Evolutionary conservation across 2,329 filamentous ascomycete genomes (phyloP), one percentile per base, ranked within the genome.

Genomic region (Alternaria arborescens): DNA sequence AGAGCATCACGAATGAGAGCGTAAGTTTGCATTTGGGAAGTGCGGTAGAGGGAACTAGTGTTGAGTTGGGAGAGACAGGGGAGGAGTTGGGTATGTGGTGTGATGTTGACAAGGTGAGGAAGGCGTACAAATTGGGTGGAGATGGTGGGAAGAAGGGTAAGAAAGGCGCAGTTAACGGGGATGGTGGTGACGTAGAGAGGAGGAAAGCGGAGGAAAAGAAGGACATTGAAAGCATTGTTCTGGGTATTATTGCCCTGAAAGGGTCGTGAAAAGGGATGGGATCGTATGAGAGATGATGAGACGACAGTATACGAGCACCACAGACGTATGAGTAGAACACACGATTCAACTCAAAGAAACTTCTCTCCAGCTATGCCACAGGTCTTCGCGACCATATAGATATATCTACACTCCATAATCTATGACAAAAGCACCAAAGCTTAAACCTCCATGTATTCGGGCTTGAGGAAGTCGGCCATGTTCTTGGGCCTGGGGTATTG

Each of bases 401-500:
- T 75, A 42, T 16, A 42, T 42, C 20, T 42, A 71, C 70, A 72
- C 61, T 56, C 50, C 62, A 58, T 52, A 65, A 56, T 68, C 65
- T 67, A 66, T 47, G 44, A 54, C 18, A 60, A 47, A 47, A 20
- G 34, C 61, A 38, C 20, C 38, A 44, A 60, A 48, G 47, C 64
- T 68, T 75, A 78, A 64, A 61, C 76, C 78, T 94, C 97, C 86
- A 89, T 89, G 87, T 98, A 99, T 80, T 97, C 89, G 64, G 94
- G 93, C 88, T 92, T 93, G 83, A 99, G 89, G 83, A 87, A 98
- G 86, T 99, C 92, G 82, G 93, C 93, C 80, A 98, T 94, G 74
- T 92, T 97, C 90, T 97, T 97, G 80, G 93, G 92, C 68, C 76
- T 81, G 81, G 90, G 88, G 79, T 85, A 85, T 71, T 81, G 79